Evolutionary conservation across 148 eudicot species (phyloP), one percentile per base, ranked within the genome.

Genomic region (Nepenthes mirabilis): DNA sequence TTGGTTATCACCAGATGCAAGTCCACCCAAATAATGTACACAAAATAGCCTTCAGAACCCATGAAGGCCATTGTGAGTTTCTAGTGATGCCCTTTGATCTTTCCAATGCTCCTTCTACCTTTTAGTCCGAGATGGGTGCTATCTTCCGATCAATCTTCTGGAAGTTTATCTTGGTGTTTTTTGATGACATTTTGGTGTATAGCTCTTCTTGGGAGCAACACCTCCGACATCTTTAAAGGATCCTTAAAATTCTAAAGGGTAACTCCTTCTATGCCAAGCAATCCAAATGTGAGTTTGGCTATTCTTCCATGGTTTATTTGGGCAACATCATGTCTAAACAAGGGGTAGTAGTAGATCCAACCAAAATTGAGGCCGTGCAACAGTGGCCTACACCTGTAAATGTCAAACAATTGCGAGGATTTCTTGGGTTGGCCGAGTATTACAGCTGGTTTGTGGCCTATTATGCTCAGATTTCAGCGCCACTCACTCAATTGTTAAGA

Each of bases 81-180:
- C 23, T 51, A 5, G 57, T 63, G 23, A 58, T 37, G 47, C 61
- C 47, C 48, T 58, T 58, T 58, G 61, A 48, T 5, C 9, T 57
- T 1, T 47, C 55, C 0, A 66, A 66, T 66, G 62, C 62, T 2
- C 69, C 56, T 1, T 43, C 62, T 11, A 66, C 62, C 0, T 48
- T 66, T 43, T 62, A 66, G 34, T 14, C 61, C 6, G 1, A 34
- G 1, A 65, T 65, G 68, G 51, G 58, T 14, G 34, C 33, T 4
- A 36, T 65, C 4, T 56, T 56, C n/a, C 0, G 10, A 12, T 5
- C 49, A 33, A 9, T 9, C 14, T 40, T 48, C 6, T 0, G 14
- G 1, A 11, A 55, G 32, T 51, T 43, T 33, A 5, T 54, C 2
- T 6, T 56, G 2, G 36, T 35, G 1, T 50, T 62, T n/a, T 52